Evolutionary conservation across 2,329 filamentous ascomycete genomes (phyloP), one percentile per base, ranked within the genome.

Genomic region (Ophioceras dolichostomum): DNA sequence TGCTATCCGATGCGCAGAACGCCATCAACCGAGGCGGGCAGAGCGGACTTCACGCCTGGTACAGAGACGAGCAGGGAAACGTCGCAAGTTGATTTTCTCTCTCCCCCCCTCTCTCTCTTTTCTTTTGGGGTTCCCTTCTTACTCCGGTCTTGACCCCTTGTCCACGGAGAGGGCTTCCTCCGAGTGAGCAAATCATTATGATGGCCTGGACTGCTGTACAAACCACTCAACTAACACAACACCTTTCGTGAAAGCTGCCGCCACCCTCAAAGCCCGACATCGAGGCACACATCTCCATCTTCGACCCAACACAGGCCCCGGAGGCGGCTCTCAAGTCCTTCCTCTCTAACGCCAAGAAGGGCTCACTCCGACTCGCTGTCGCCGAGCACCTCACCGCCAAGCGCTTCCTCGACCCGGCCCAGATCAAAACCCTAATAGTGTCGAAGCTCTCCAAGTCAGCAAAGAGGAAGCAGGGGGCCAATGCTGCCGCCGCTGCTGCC

Each of bases 201-300:
- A n/a, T n/a, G n/a, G n/a, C n/a, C n/a, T n/a, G n/a, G n/a, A n/a
- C n/a, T n/a, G n/a, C n/a, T n/a, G n/a, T n/a, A n/a, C n/a, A n/a
- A n/a, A n/a, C n/a, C n/a, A n/a, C n/a, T n/a, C n/a, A n/a, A n/a
- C n/a, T n/a, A 19, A 36, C 2, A 16, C 14, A 19, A 29, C 3
- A 30, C 21, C 34, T 6, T 12, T 20, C 22, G 21, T 10, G 9
- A 32, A 45, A 63, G 53, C 58, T 57, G 49, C 55, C 59, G 2
- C 59, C 69, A 6, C 76, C 76, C 6, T 60, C 70, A 2, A 57
- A 56, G 32, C 46, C 65, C 38, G 82, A 86, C 48, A 68, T 80
- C 39, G 64, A 69, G 31, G 72, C 79, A 14, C 86, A 87, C 60
- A 68, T 73, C 27, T 62, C 70, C 34, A 65, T 87, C 49, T 86